Evolutionary conservation across 2,329 filamentous ascomycete genomes (phyloP).

Genomic region (Rosellinia necatrix): DNA sequence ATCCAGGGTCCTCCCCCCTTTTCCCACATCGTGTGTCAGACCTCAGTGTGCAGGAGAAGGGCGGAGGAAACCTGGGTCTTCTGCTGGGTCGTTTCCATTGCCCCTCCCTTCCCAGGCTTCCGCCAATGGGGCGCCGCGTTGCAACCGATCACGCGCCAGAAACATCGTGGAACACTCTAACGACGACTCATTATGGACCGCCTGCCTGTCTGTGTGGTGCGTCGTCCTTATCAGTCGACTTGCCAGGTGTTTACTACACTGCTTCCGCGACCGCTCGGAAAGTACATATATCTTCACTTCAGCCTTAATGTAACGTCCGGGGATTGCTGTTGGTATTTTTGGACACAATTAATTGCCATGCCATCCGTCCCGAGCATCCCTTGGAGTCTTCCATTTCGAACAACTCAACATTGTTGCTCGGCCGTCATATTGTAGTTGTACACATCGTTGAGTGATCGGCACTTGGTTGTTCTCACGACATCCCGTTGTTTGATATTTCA

Average conservation of each 20-base stretch:
- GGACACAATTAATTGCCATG: constrained; percentile 12
- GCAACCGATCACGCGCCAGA: constrained; percentile 24
- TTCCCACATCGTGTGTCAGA: constrained; percentile 16
- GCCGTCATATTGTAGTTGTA: neutral
- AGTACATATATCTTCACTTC: constrained; percentile 18
- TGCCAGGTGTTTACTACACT: constrained; percentile 15
- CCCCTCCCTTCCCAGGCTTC: neutral
- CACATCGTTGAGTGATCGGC: constrained; percentile 12
- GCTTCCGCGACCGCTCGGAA: constrained; percentile 9
- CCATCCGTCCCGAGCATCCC: constrained; percentile 2
- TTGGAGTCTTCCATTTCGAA: neutral
- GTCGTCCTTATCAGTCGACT: constrained; percentile 12
- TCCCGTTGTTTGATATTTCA: neutral
- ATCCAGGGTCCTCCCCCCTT: constrained; percentile 25
- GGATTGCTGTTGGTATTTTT: constrained; percentile 23
- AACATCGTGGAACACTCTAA: constrained; percentile 22
- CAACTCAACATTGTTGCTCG: neutral
- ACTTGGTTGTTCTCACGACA: neutral
- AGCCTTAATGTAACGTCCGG: constrained; percentile 27
- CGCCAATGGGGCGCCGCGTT: constrained; percentile 12
- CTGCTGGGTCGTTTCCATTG: neutral
- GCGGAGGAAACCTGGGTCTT: neutral
- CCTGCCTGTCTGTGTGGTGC: neutral
- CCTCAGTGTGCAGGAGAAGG: constrained; percentile 11
- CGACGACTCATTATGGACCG: constrained; percentile 11